Evolutionary conservation across 345 rosid genomes (phyloP).

Genomic region (Euphorbia pulcherrima): DNA sequence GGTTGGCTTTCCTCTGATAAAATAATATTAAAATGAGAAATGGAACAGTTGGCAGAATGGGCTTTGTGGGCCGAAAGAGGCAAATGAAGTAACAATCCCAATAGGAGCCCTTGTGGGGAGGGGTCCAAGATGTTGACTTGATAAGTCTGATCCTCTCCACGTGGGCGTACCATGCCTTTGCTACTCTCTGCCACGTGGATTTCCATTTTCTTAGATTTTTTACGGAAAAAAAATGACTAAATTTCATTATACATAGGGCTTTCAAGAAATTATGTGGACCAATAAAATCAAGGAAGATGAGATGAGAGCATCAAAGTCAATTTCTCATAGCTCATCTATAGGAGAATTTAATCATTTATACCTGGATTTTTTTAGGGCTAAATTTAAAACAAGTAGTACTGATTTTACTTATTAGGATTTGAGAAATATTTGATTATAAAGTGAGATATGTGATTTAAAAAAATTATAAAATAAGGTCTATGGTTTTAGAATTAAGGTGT

Average conservation of each 20-base stretch:
- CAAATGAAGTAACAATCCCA: slow-evolving; percentile 35
- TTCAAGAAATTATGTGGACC: slow-evolving; percentile 11
- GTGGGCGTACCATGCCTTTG: slow-evolving; percentile 27
- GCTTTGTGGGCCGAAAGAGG: slow-evolving; percentile 37
- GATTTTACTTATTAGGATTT: too few species aligned
- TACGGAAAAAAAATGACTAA: too few species aligned
- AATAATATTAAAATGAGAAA: too few species aligned
- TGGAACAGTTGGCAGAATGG: slow-evolving; percentile 47
- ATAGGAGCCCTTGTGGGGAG: too few species aligned
- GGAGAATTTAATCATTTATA: too few species aligned
- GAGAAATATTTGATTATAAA: too few species aligned
- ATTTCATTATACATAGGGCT: not conserved
- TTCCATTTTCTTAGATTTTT: not conserved
- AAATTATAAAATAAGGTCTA: too few species aligned
- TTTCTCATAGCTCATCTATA: slow-evolving; percentile 37
- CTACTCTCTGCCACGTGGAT: slow-evolving; percentile 35
- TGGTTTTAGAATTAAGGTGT: too few species aligned
- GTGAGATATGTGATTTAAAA: too few species aligned
- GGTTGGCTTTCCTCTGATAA: too few species aligned
- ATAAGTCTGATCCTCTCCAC: slow-evolving; percentile 32
- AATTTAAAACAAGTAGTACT: too few species aligned
- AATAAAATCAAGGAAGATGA: slow-evolving; percentile 19
- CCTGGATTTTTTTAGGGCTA: too few species aligned
- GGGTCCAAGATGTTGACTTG: slow-evolving; percentile 18
- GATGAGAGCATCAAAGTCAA: slow-evolving; percentile 21